These are phyloP conservation scores for Auricularia cornea DNA, from an alignment of 768 basidiomycete genomes.

Conservation along the genomic window DNA sequence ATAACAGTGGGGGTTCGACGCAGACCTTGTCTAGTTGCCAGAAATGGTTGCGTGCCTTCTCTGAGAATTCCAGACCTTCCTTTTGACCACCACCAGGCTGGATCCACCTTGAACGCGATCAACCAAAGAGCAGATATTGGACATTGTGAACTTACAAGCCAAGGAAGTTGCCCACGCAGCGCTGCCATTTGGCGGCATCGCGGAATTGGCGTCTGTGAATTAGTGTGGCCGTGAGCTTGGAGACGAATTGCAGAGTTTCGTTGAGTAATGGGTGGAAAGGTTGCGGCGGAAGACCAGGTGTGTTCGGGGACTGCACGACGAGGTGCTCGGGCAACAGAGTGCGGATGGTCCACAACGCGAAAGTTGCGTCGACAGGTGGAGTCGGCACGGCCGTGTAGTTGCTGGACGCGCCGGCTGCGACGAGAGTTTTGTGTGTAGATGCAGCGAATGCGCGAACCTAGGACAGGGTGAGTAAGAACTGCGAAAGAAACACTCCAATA, in stretches of 20 bases:
- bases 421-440: constrained; percentile 68
- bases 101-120: neutral
- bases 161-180: neutral
- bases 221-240: neutral
- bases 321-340: constrained; percentile 49
- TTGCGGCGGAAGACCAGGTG: neutral
- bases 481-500: neutral
- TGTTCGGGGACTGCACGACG: constrained; percentile 20
- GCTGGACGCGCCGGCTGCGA: constrained; percentile 77
- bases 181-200: neutral
- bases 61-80: constrained; percentile 42
- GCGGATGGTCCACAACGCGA: constrained; percentile 47
- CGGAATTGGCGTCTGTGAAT: neutral
- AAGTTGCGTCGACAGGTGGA: constrained; percentile 51
- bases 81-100: constrained; percentile 27
- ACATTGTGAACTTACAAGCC: neutral
- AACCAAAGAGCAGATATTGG: neutral
- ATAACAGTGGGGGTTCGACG: too few species aligned
- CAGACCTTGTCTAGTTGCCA: constrained; percentile 64
- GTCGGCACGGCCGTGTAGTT: constrained; percentile 42
- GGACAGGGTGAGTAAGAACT: constrained; percentile 1
- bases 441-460: constrained; percentile 89
- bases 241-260: constrained; percentile 4
- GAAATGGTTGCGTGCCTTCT: constrained; percentile 64
- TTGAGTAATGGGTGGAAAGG: constrained; percentile 4